Percentiles rank a stretch among this genome's conserved stretches.
Evolutionary conservation across 1,284 basidiomycete genomes (phyloP).

Genomic region (Cutaneotrichosporon daszewskae): DNA sequence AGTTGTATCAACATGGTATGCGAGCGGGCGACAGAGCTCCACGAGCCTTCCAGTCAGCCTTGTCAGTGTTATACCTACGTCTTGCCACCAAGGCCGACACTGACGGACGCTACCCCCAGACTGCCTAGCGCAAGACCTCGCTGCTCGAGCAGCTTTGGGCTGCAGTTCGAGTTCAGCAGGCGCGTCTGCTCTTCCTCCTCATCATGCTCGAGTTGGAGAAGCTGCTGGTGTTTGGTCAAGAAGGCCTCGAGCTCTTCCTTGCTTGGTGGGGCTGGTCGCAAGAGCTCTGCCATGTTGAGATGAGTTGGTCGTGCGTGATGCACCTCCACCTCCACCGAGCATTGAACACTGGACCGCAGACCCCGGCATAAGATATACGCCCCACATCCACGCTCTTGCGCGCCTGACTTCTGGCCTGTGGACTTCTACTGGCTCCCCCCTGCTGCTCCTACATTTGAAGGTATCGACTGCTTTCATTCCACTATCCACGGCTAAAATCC

Average conservation of each 20-base stretch:
- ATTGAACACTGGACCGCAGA: too few relatives aligned
- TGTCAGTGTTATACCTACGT: slow-evolving; percentile 54
- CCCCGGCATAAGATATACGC: too few relatives aligned
- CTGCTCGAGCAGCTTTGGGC: slow-evolving; percentile 76
- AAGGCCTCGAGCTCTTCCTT: slow-evolving; percentile 55
- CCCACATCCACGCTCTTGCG: too few relatives aligned
- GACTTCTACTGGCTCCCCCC: too few relatives aligned
- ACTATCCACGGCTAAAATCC: too few relatives aligned
- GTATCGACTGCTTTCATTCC: too few relatives aligned
- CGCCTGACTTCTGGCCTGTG: too few relatives aligned
- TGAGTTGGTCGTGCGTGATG: too few relatives aligned
- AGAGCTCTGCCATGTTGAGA: neutral
- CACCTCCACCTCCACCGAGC: too few relatives aligned
- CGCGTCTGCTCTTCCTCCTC: slow-evolving; percentile 78
- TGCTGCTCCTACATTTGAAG: too few relatives aligned
- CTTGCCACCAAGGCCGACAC: slow-evolving; percentile 82
- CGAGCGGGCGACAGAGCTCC: slow-evolving; percentile 75
- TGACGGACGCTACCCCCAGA: slow-evolving; percentile 63
- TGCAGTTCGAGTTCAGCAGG: slow-evolving; percentile 74
- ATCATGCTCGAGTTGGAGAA: slow-evolving; percentile 67
- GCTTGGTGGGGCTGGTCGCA: slow-evolving; percentile 10
- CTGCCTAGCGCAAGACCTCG: slow-evolving; percentile 74
- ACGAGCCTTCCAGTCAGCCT: slow-evolving; percentile 57
- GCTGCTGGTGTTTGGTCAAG: slow-evolving; percentile 61
- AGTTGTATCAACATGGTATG: slow-evolving; percentile 63